Percentiles rank a stretch among this genome's conserved stretches.
These are phyloP conservation scores for Thinopyrum obtusiflorum DNA, from an alignment of 202 grass and related monocot genomes.

Conservation along the genomic window DNA sequence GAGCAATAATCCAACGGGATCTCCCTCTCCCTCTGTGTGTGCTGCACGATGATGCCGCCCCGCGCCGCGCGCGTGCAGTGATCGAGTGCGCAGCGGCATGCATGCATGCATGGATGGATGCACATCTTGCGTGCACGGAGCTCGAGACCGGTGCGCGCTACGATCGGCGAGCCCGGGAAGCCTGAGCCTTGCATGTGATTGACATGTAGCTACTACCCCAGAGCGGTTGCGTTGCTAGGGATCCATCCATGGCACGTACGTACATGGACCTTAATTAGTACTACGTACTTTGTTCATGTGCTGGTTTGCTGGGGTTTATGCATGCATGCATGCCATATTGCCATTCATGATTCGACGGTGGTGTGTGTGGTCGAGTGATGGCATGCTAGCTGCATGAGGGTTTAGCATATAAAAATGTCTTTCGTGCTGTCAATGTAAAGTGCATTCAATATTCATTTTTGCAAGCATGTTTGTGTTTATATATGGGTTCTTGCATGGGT, in stretches of 20 bases:
- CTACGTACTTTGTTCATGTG: background rate
- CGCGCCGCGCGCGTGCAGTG: slow-evolving; percentile 19
- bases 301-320: background rate
- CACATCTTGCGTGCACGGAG: background rate
- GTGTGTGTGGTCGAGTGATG: background rate
- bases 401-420: background rate
- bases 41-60: slow-evolving; percentile 19
- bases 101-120: background rate
- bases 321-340: background rate
- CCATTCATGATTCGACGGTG: background rate
- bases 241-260: background rate
- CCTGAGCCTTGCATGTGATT: background rate
- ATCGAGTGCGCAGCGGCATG: slow-evolving; percentile 11
- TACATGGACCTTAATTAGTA: background rate
- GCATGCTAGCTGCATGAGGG: background rate
- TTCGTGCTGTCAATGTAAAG: too few species aligned
- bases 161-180: background rate
- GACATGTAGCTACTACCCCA: background rate
- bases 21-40: background rate
- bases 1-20: background rate
- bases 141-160: slow-evolving; percentile 15
- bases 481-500: too few species aligned
- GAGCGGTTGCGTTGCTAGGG: background rate
- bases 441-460: too few species aligned
- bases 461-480: too few species aligned